These are phyloP conservation scores for Candida ulmi DNA, from an alignment of 805 yeast genomes.

Conservation along the genomic window DNA sequence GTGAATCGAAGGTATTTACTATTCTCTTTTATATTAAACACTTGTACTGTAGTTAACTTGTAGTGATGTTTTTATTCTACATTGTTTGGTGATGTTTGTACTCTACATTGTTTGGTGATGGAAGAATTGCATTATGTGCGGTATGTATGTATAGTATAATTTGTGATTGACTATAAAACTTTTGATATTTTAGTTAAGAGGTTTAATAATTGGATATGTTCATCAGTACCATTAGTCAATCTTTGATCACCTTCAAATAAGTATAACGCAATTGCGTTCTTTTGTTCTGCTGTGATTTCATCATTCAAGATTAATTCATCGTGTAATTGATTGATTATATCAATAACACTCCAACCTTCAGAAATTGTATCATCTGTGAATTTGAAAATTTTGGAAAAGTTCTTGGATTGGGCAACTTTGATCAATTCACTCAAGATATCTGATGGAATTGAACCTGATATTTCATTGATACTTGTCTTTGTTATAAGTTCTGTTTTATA, in stretches of 20 bases:
- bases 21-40: no score
- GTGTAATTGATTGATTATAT: constrained; percentile 66
- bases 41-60: no score
- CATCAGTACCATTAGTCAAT: constrained; percentile 83
- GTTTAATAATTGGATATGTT: constrained; percentile 74
- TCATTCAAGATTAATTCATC: constrained; percentile 58
- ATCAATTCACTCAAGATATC: constrained; percentile 38
- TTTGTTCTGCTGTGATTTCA: constrained; percentile 42
- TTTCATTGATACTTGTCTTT: constrained; percentile 48
- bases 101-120: no score
- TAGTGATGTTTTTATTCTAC: no score
- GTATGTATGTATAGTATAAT: no score
- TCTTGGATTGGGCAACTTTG: constrained; percentile 28
- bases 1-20: no score
- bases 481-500: constrained; percentile 29
- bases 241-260: constrained; percentile 73
- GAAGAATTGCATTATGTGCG: no score
- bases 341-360: constrained; percentile 78
- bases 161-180: constrained; percentile 9
- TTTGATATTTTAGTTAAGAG: constrained; percentile 49
- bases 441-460: constrained; percentile 70
- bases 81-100: no score
- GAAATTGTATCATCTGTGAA: constrained; percentile 47
- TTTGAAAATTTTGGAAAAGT: constrained; percentile 28
- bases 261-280: constrained; percentile 56